These are phyloP conservation scores for Xylariaceae sp. DNA, from an alignment of 2,329 filamentous ascomycete genomes.

Conservation along the genomic window DNA sequence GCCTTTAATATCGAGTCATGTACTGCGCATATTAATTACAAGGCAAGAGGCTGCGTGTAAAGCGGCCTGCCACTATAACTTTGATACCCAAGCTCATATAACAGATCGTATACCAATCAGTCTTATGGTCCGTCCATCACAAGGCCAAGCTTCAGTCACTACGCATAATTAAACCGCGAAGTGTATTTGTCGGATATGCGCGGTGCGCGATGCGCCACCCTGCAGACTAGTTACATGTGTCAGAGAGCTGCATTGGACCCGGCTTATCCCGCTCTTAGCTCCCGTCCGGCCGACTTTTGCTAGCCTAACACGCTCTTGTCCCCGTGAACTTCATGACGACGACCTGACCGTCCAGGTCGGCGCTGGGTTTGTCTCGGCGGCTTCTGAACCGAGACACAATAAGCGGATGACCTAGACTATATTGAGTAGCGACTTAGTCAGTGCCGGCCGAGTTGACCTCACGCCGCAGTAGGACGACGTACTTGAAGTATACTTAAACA, in stretches of 20 bases:
- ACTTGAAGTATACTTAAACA: too few species aligned
- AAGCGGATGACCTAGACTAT: slow-evolving; percentile 8
- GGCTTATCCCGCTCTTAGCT: slow-evolving; percentile 36
- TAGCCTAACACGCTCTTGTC: too few species aligned
- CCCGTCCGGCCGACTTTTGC: slow-evolving; percentile 10
- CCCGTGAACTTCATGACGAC: too few species aligned
- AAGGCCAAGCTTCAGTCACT: slow-evolving; percentile 17
- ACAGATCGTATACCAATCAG: too few species aligned
- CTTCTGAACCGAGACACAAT: slow-evolving; percentile 8
- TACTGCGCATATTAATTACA: too few species aligned
- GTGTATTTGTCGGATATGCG: neutral
- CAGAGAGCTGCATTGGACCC: slow-evolving; percentile 27
- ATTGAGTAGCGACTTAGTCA: slow-evolving; percentile 4
- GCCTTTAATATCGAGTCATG: too few species aligned
- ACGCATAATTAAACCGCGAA: too few species aligned
- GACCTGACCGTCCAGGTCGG: too few species aligned
- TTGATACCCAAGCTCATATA: too few species aligned
- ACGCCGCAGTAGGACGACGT: slow-evolving; percentile 6
- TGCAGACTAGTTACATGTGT: slow-evolving; percentile 20
- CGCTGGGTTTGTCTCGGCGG: slow-evolving; percentile 2
- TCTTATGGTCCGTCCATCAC: too few species aligned
- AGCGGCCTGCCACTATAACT: too few species aligned
- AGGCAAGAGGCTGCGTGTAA: too few species aligned
- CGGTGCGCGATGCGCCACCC: slow-evolving; percentile 16
- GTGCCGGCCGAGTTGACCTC: slow-evolving; percentile 9